Percentiles rank a stretch among this genome's conserved stretches.
Conservation (phyloP, 768 basidiomycete genomes). For the Candolleomyces efflorescens region DNA sequence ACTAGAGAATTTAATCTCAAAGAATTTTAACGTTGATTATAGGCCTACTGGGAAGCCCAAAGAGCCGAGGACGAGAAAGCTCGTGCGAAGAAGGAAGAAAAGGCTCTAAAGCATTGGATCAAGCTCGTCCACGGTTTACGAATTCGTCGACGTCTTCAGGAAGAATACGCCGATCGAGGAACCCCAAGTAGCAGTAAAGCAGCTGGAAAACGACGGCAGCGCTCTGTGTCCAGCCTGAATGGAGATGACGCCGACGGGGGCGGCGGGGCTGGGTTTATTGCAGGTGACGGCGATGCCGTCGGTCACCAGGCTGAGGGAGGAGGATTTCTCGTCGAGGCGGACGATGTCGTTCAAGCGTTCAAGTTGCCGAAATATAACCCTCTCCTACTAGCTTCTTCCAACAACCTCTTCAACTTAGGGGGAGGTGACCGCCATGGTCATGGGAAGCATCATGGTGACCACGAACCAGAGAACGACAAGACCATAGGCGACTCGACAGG, state of each 20-base stretch:
- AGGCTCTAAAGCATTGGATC: slow-evolving; percentile 83
- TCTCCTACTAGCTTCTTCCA: slow-evolving; percentile 18
- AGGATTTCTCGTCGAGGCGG: slow-evolving; percentile 68
- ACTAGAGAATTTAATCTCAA: neutral
- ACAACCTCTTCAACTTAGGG: slow-evolving; percentile 8
- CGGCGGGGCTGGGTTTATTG: slow-evolving; percentile 7
- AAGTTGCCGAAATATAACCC: slow-evolving; percentile 60
- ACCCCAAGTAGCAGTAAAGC: slow-evolving; percentile 15
- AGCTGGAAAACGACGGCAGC: slow-evolving; percentile 9
- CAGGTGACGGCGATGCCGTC: slow-evolving; percentile 11
- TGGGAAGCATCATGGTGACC: slow-evolving; percentile 15
- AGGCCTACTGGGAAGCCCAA: slow-evolving; percentile 88
- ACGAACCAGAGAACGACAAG: slow-evolving; percentile 8
- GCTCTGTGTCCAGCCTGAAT: neutral
- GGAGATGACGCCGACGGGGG: slow-evolving; percentile 1
- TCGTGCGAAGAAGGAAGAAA: slow-evolving; percentile 68
- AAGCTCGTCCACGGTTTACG: slow-evolving; percentile 85
- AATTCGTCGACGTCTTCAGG: slow-evolving; percentile 77
- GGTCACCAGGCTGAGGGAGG: slow-evolving; percentile 28
- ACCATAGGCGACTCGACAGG: neutral
- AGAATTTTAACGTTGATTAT: slow-evolving; percentile 1
- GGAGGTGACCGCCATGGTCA: slow-evolving; percentile 7
- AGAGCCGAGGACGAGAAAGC: slow-evolving; percentile 75
- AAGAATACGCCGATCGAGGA: slow-evolving; percentile 53
- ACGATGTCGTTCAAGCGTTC: slow-evolving; percentile 71